phyloP scores from a whole-genome alignment of 2,329 filamentous ascomycete species.

The Didymella pomorum region DNA sequence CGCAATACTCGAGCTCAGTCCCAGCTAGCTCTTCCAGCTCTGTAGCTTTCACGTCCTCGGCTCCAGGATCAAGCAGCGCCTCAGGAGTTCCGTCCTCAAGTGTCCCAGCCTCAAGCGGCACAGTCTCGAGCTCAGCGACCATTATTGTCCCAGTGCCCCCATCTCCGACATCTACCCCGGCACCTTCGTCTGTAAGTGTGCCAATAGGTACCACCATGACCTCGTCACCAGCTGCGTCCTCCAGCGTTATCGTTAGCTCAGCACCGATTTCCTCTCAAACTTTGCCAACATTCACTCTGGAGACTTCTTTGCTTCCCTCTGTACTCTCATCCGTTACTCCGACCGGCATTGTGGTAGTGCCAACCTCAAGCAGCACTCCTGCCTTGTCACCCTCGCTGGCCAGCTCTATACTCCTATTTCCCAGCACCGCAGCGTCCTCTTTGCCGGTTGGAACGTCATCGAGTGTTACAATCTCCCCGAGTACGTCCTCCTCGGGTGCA shows the following conservation, averaged over 20 bases:
- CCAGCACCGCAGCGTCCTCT: neutral
- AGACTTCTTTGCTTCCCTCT: neutral
- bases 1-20: neutral
- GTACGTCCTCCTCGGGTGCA: neutral
- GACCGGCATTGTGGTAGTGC: neutral
- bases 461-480: neutral
- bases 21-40: neutral
- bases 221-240: neutral
- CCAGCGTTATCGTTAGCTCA: neutral
- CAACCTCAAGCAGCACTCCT: neutral
- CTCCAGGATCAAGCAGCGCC: neutral
- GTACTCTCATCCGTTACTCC: neutral
- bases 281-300: conserved; percentile 11
- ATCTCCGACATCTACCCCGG: neutral
- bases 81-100: neutral
- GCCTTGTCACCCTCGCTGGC: neutral
- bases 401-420: neutral
- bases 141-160: neutral
- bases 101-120: no score
- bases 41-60: neutral
- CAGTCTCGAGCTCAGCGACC: neutral
- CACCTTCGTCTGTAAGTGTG: neutral
- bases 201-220: neutral
- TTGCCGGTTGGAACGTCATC: neutral
- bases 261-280: neutral